Conservation (phyloP, 352 stramenopile genomes). For the Phytophthora ohioensis region DNA sequence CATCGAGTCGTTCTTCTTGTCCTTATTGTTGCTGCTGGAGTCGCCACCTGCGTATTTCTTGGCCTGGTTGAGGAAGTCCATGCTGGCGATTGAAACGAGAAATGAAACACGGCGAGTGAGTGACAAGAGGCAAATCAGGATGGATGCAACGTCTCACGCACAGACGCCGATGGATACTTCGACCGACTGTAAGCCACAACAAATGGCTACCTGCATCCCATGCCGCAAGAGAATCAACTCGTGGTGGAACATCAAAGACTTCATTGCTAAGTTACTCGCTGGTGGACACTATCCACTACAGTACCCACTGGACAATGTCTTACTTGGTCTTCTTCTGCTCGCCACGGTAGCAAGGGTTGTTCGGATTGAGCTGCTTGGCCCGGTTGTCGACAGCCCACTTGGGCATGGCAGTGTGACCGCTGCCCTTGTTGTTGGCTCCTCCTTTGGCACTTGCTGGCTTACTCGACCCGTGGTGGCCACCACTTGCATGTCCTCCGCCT, state of each 20-base stretch:
- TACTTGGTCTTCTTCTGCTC: slow-evolving; percentile 6
- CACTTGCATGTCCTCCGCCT: background rate
- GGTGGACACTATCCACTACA: too few species aligned
- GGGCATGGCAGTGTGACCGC: background rate
- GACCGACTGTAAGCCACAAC: background rate
- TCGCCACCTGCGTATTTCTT: slow-evolving; percentile 27
- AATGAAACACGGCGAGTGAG: slow-evolving; percentile 10
- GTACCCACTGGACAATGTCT: background rate
- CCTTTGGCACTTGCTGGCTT: background rate
- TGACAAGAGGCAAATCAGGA: slow-evolving; percentile 24
- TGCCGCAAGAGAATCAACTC: slow-evolving; percentile 2
- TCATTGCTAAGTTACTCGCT: background rate
- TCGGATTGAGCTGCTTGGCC: slow-evolving; percentile 42
- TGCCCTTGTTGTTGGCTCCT: background rate
- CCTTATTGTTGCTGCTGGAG: slow-evolving; percentile 18
- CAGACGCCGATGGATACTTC: slow-evolving; percentile 5
- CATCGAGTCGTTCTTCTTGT: slow-evolving; percentile 36
- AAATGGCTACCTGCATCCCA: slow-evolving; percentile 5
- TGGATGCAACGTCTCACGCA: slow-evolving; percentile 13
- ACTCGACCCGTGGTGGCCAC: background rate
- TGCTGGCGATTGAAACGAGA: slow-evolving; percentile 26
- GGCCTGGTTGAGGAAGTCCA: slow-evolving; percentile 47
- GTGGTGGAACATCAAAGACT: slow-evolving; percentile 22
- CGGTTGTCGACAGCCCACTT: slow-evolving; percentile 34
- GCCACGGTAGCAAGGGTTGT: slow-evolving; percentile 32